Conservation (phyloP, 2,329 filamentous ascomycete genomes). For the Hypomyces perniciosus region DNA sequence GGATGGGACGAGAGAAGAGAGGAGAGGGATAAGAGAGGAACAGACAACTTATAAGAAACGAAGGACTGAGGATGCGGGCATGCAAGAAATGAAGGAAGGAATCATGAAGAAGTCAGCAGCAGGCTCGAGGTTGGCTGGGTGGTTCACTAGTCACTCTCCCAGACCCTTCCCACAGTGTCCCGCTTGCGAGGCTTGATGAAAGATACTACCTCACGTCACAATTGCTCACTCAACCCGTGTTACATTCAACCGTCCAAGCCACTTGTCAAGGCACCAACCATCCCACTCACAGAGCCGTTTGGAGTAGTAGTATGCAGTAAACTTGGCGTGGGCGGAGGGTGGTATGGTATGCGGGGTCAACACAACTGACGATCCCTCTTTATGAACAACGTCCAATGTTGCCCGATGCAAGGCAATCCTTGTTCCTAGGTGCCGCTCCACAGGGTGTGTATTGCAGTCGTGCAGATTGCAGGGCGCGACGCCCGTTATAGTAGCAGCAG, state of each 20-base stretch:
- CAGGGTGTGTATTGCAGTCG: no score
- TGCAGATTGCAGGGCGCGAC: no score
- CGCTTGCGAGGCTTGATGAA: slow-evolving; percentile 6
- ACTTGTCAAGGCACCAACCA: slow-evolving; percentile 8
- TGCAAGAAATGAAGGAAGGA: slow-evolving; percentile 1
- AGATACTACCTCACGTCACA: slow-evolving; percentile 9
- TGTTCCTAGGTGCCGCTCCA: no score
- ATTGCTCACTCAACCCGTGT: slow-evolving; percentile 5
- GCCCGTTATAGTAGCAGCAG: no score
- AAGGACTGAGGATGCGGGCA: neutral
- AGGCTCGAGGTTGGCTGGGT: neutral
- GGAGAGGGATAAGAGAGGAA: neutral
- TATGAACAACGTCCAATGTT: no score
- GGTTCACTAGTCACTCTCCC: slow-evolving; percentile 4
- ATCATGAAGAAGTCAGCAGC: slow-evolving; percentile 6
- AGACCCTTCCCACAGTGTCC: slow-evolving; percentile 6
- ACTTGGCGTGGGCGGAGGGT: no score
- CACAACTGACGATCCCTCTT: no score
- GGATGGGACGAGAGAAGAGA: neutral
- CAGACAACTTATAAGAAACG: no score
- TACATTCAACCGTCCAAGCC: slow-evolving; percentile 3
- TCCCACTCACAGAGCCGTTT: neutral
- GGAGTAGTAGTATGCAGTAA: no score
- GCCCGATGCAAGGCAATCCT: no score
- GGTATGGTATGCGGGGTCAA: no score